phyloP scores from a whole-genome alignment of 208 protist species.

The Leishmania major region DNA sequence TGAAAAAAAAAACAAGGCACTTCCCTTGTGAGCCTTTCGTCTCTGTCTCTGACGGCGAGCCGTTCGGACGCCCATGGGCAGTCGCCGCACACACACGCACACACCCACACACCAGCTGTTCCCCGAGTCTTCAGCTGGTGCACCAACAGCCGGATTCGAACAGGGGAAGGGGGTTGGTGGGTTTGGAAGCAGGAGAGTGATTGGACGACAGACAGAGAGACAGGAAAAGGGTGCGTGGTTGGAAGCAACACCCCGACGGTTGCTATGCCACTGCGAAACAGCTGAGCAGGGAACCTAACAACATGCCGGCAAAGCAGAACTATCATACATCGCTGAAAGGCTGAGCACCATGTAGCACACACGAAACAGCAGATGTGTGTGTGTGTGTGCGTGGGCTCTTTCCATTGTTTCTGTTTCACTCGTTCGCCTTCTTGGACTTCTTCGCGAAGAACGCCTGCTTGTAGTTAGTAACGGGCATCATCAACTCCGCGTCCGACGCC shows the following conservation, averaged over 20 bases:
- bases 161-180: background rate
- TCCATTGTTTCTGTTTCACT: background rate
- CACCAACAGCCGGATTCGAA: background rate
- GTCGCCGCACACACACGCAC: background rate
- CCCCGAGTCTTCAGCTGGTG: background rate
- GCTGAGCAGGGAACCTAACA: background rate
- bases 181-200: background rate
- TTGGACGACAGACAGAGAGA: background rate
- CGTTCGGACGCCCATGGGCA: background rate
- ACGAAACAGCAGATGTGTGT: background rate
- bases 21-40: background rate
- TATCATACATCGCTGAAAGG: background rate
- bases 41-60: background rate
- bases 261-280: background rate
- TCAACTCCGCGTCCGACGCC: background rate
- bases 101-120: background rate
- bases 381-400: background rate
- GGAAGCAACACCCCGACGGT: background rate
- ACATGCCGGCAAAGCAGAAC: background rate
- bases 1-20: background rate
- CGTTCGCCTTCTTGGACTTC: background rate
- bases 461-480: constrained; percentile 13
- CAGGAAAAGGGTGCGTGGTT: background rate
- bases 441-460: constrained; percentile 16
- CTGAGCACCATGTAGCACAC: background rate